phyloP scores from a whole-genome alignment of 1,284 basidiomycete species.

The Butyriboletus regius region DNA sequence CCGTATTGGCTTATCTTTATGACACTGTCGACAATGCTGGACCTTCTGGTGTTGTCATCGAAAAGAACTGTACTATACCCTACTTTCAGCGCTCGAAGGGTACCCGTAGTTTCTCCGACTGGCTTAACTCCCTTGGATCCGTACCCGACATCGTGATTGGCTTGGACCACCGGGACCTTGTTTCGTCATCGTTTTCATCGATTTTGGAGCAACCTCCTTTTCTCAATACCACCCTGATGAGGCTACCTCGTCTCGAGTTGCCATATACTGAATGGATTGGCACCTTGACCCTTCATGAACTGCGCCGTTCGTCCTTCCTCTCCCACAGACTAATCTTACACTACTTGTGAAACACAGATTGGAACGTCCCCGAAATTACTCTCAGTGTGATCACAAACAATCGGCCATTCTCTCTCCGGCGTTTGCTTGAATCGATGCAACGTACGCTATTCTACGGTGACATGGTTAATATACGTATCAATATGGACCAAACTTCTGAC shows the following conservation, averaged over 20 bases:
- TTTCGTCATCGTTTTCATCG: constrained; percentile 16
- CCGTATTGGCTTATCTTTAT: constrained; percentile 34
- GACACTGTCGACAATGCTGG: constrained; percentile 7
- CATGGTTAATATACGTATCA: constrained; percentile 52
- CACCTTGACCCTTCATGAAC: constrained; percentile 45
- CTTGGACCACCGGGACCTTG: constrained; percentile 26
- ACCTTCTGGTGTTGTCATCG: constrained; percentile 3
- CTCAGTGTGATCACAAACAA: constrained; percentile 70
- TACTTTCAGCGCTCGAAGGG: constrained; percentile 16
- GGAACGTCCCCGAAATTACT: constrained; percentile 62
- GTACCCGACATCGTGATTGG: constrained; percentile 33
- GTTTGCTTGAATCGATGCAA: constrained; percentile 60
- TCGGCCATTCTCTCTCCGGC: constrained; percentile 60
- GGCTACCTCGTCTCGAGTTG: constrained; percentile 49
- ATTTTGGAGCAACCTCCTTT: constrained; percentile 18
- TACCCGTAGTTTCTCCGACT: constrained; percentile 13
- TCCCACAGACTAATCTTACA: not conserved
- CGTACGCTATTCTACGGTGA: constrained; percentile 63
- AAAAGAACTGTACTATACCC: constrained; percentile 15
- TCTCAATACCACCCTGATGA: constrained; percentile 35
- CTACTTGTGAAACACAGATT: constrained; percentile 44
- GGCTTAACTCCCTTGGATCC: constrained; percentile 18
- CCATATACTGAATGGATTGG: constrained; percentile 59
- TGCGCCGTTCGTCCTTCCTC: constrained; percentile 21
- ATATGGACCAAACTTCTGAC: constrained; percentile 70